Base-by-base conservation (phyloP, 2,329 filamentous ascomycete genomes). In the Dothiorella sarmentorum region DNA sequence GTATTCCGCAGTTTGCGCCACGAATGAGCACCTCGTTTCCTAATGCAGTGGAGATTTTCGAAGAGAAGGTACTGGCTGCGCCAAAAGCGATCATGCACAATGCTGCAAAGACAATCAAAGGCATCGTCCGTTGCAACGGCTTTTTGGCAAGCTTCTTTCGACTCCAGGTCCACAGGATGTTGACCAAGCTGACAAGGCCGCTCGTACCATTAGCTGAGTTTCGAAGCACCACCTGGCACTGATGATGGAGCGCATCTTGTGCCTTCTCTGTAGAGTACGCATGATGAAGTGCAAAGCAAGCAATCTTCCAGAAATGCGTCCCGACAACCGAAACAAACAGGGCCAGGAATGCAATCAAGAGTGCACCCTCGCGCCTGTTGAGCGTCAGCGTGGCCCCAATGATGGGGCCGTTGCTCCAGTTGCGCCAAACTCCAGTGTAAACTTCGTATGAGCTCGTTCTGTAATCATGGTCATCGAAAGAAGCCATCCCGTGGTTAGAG, bases 211-310 rank as follows among this genome's bases (percentile, higher is more conserved):
- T 56, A 3, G 56, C 40, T 3, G 60, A 24, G 27, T 61, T 61
- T n/a, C 59, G 52, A 17, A 60, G 59, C 1, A 52, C 18, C 5
- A 35, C 59, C 22, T 60, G 59, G 7, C 40, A 33, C 15, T 60
- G 69, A 31, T 71, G 67, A 43, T 70, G 60, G 1, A 70, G 17
- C 1, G 55, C 61, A 40, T 69, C 67, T 3, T 61, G 61, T 5
- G 65, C 56, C 2, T 37, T 24, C 2, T 52, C 24, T 64, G 53
- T 31, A 7, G 27, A 69, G 15, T 61, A 62, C 7, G 18, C n/a
- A 9, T 60, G 52, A 44, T 70, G 67, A 2, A 65, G 27, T 0
- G 43, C 15, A 33, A 68, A 65, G 26, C 60, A 64, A 3, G 60
- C 18, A 11, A 68, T 51, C 1, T 58, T 56, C 67, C 68, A 71